These are phyloP conservation scores for Aspergillus heteromorphus DNA, from an alignment of 495 filamentous ascomycete genomes.

Conservation along the genomic window DNA sequence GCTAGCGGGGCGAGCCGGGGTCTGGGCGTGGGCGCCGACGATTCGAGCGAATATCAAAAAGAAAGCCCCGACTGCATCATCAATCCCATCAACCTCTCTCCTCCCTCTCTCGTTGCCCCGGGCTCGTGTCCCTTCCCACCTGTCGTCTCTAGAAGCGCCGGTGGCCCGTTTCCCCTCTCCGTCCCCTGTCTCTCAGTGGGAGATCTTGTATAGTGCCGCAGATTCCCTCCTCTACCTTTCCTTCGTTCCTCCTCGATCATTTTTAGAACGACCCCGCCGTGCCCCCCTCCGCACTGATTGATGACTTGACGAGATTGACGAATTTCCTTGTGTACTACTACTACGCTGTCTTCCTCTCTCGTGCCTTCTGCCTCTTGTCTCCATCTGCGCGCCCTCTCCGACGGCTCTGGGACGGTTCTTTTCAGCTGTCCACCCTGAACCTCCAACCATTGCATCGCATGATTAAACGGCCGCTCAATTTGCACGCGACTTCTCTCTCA, in stretches of 20 bases:
- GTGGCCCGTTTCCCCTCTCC: background rate
- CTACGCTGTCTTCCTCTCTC: slow-evolving; percentile 13
- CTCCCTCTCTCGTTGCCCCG: background rate
- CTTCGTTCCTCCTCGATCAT: slow-evolving; percentile 8
- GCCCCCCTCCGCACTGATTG: slow-evolving; percentile 27
- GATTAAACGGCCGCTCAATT: slow-evolving; percentile 15
- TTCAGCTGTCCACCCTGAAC: background rate
- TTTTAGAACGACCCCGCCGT: slow-evolving; percentile 20
- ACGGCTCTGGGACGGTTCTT: slow-evolving; percentile 8
- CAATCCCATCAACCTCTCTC: too few species aligned
- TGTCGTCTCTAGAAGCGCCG: slow-evolving; percentile 9
- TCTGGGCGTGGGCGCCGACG: slow-evolving; percentile 10
- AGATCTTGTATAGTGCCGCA: background rate
- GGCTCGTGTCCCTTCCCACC: slow-evolving; percentile 13
- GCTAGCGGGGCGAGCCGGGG: slow-evolving; percentile 1
- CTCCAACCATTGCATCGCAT: background rate
- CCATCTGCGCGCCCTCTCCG: slow-evolving; percentile 6
- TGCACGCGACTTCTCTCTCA: background rate
- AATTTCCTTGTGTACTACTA: slow-evolving; percentile 40
- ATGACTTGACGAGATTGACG: slow-evolving; percentile 46
- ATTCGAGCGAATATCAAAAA: slow-evolving; percentile 19
- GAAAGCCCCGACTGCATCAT: slow-evolving; percentile 3
- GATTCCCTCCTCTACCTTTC: slow-evolving; percentile 2
- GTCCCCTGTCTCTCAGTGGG: background rate
- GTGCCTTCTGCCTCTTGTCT: slow-evolving; percentile 11